Conservation (phyloP, 306 rosid species). For the Quercus wislizeni region DNA sequence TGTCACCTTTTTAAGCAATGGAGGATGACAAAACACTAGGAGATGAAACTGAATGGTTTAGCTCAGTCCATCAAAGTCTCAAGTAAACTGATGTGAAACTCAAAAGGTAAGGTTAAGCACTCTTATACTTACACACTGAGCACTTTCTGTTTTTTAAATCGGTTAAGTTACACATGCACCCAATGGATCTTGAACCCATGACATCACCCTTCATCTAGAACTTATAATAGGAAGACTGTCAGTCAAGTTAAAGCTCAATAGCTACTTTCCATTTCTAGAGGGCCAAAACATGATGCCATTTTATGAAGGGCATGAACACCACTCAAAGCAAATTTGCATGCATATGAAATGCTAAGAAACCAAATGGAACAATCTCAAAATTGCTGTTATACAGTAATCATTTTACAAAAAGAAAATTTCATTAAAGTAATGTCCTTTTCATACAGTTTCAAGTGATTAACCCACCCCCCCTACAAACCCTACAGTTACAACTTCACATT, state of each 20-base stretch:
- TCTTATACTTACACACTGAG: neutral
- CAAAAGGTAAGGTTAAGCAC: neutral
- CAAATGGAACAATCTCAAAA: neutral
- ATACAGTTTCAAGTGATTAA: slow-evolving; percentile 33
- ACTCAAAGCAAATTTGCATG: neutral
- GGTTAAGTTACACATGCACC: no score
- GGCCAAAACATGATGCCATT: no score
- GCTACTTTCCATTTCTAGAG: no score
- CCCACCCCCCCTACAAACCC: slow-evolving; percentile 48
- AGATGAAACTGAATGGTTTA: neutral
- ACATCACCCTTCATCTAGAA: no score
- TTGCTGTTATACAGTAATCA: neutral
- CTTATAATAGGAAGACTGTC: no score
- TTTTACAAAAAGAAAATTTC: slow-evolving; percentile 20
- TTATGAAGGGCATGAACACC: neutral
- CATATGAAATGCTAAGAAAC: neutral
- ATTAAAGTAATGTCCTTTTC: slow-evolving; percentile 17
- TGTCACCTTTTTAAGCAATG: neutral
- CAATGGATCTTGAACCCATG: no score
- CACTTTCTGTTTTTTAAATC: neutral
- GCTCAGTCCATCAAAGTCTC: neutral
- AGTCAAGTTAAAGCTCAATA: no score
- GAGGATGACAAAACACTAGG: neutral
- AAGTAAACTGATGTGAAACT: neutral
- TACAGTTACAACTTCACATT: slow-evolving; percentile 34